Base-by-base conservation (phyloP, 768 basidiomycete species). In the Leucogyrophana mollusca region DNA sequence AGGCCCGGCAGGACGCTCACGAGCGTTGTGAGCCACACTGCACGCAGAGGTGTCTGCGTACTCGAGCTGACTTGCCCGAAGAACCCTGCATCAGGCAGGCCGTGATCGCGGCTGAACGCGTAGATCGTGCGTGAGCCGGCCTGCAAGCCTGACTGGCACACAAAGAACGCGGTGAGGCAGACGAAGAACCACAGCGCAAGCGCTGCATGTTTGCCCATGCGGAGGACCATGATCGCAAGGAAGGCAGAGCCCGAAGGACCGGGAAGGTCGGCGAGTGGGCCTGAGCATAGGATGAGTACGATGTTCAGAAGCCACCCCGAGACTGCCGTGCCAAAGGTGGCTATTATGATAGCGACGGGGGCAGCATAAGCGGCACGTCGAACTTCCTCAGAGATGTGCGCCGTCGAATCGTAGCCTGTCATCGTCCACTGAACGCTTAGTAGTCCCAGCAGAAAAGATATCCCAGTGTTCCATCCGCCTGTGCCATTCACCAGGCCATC, bases 231-330 rank as follows among this genome's bases (percentile, higher is more conserved):
- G 56, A 82, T 80, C 57, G 74, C 69, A 20, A 82, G 73, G 62
- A 83, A 79, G 13, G 80, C 77, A 17, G 73, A 75, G 7, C 74
- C 78, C 3, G 77, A 75, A 1, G 73, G 59, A 2, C 79, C 80
- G 0, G 80, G 79, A 8, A 83, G 72, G 49, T 73, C 60, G 25
- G 35, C 59, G 54, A 78, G 59, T 23, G 72, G 65, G 9, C 79
- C 79, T 1, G 77, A 78, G 59, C 79, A 83, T n/a, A 84, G 68
- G 9, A 84, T 66, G 34, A 84, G 60, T 3, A 73, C 72, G 50
- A 85, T 80, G 60, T 85, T 85, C 45, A 84, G 75, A n/a, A 85
- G 53, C 82, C 82, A 84, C 27, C 82, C 80, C 41, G 75, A 57
- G n/a, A 74, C 53, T 34, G 68, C 71, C 0, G 76, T 77, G 22